Percentiles rank a stretch among this genome's conserved stretches.
Evolutionary conservation across 192 early-diverging fungal species (phyloP).

Genomic region (Backusella psychrophila): DNA sequence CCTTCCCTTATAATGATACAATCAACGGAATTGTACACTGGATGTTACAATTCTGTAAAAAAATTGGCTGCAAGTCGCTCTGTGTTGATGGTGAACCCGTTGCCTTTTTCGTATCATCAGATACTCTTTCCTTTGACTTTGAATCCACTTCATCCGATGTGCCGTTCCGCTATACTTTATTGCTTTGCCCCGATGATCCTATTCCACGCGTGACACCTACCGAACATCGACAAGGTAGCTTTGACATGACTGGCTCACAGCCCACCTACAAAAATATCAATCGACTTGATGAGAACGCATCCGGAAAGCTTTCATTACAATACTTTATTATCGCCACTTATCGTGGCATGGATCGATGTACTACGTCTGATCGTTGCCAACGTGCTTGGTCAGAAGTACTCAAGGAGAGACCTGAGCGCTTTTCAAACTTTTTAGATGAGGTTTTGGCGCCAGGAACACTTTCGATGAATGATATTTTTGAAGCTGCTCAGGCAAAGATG

Average conservation of each 20-base stretch:
- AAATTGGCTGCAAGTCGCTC: conserved; percentile 36
- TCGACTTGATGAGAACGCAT: background rate
- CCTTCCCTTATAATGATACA: background rate
- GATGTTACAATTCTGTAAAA: conserved; percentile 12
- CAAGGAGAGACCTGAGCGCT: conserved; percentile 10
- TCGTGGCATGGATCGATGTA: conserved; percentile 13
- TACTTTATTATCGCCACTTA: conserved; percentile 29
- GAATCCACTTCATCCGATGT: background rate
- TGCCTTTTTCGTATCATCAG: conserved; percentile 41
- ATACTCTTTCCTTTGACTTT: conserved; percentile 23
- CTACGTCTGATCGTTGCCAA: background rate
- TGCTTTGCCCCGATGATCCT: conserved; percentile 9
- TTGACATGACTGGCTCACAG: background rate
- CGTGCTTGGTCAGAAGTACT: conserved; percentile 22
- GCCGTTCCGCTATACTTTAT: conserved; percentile 19
- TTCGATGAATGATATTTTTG: conserved; percentile 22
- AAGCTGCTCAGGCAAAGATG: conserved; percentile 18
- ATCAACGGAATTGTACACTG: conserved; percentile 11
- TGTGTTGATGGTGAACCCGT: conserved; percentile 36
- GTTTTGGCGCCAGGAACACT: conserved; percentile 13
- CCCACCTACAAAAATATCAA: background rate
- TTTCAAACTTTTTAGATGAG: conserved; percentile 19
- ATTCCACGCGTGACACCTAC: background rate
- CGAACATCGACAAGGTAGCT: background rate
- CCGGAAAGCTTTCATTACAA: conserved; percentile 5